phyloP scores from a whole-genome alignment of 805 yeast genomes.

The Cyberlindnera mississippiensis region DNA sequence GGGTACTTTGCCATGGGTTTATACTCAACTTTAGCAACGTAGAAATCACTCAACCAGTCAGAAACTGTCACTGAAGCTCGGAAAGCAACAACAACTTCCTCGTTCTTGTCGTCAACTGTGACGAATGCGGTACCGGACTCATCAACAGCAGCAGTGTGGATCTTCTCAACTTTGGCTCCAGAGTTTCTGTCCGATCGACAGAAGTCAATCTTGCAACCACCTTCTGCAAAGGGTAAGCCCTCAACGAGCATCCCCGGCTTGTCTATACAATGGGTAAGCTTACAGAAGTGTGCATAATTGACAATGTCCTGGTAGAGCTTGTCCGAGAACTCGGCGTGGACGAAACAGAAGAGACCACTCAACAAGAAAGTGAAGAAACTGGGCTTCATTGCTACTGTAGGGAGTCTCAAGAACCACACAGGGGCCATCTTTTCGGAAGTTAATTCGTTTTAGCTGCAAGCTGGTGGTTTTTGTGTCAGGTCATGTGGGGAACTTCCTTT shows the following conservation, averaged over 20 bases:
- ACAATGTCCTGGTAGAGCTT: slow-evolving; percentile 17
- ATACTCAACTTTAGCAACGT: slow-evolving; percentile 29
- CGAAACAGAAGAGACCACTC: not conserved
- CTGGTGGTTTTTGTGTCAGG: too few relatives aligned
- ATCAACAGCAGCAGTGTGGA: slow-evolving; percentile 16
- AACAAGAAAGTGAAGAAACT: not conserved
- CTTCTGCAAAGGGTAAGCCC: slow-evolving; percentile 10
- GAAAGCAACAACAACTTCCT: slow-evolving; percentile 50
- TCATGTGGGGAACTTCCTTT: too few relatives aligned
- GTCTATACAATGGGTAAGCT: slow-evolving; percentile 22
- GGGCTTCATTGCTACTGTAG: too few relatives aligned
- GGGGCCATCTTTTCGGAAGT: too few relatives aligned
- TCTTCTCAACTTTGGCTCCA: slow-evolving; percentile 12
- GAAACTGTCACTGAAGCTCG: slow-evolving; percentile 62
- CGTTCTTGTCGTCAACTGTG: slow-evolving; percentile 43
- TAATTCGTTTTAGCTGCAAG: too few relatives aligned
- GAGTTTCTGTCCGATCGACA: slow-evolving; percentile 13
- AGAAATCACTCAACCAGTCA: slow-evolving; percentile 67
- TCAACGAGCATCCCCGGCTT: slow-evolving; percentile 14
- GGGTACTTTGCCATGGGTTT: slow-evolving; percentile 3
- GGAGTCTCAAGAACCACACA: too few relatives aligned
- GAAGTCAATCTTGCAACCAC: slow-evolving; percentile 21
- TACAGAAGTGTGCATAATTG: slow-evolving; percentile 20
- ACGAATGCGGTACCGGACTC: slow-evolving; percentile 50
- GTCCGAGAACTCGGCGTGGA: slow-evolving; percentile 1